phyloP scores from a whole-genome alignment of 768 basidiomycete species.

The Mycena maculata region DNA sequence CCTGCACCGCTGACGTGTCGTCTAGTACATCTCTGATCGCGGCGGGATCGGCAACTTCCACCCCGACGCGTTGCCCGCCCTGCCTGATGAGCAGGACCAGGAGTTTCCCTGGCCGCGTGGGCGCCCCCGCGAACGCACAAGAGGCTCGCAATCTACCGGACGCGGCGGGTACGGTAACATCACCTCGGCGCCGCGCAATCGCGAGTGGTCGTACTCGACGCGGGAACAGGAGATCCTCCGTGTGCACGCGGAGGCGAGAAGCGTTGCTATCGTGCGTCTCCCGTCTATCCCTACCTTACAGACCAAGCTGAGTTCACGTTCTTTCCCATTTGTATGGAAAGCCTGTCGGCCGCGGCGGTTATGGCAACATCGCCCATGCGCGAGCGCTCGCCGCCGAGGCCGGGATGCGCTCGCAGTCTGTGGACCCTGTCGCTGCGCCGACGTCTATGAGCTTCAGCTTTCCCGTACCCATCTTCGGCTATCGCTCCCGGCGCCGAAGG shows the following conservation, averaged over 20 bases:
- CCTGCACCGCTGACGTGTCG: constrained; percentile 12
- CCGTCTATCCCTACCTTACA: not conserved
- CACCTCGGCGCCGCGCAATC: constrained; percentile 39
- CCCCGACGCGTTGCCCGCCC: not conserved
- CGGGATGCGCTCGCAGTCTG: constrained; percentile 24
- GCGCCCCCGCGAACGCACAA: constrained; percentile 20
- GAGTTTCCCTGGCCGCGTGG: constrained; percentile 28
- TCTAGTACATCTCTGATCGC: constrained; percentile 23
- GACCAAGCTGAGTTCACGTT: not conserved
- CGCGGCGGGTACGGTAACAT: constrained; percentile 32
- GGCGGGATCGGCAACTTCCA: constrained; percentile 25
- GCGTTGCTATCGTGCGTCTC: constrained; percentile 24
- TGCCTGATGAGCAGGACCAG: not conserved
- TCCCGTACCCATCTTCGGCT: constrained; percentile 15
- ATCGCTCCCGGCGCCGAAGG: not conserved
- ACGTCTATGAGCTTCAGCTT: constrained; percentile 23
- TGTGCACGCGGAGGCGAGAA: constrained; percentile 23
- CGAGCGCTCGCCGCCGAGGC: constrained; percentile 17
- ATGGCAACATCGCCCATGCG: constrained; percentile 29
- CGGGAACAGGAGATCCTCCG: constrained; percentile 30
- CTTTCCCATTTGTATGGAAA: not conserved
- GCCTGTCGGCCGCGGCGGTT: constrained; percentile 32
- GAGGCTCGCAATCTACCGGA: constrained; percentile 24
- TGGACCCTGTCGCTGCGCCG: constrained; percentile 25
- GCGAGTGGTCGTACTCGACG: constrained; percentile 35